Percentiles rank a stretch among this genome's conserved stretches.
Conservation (phyloP, 768 basidiomycete species). For the Trametes cinnabarina region DNA sequence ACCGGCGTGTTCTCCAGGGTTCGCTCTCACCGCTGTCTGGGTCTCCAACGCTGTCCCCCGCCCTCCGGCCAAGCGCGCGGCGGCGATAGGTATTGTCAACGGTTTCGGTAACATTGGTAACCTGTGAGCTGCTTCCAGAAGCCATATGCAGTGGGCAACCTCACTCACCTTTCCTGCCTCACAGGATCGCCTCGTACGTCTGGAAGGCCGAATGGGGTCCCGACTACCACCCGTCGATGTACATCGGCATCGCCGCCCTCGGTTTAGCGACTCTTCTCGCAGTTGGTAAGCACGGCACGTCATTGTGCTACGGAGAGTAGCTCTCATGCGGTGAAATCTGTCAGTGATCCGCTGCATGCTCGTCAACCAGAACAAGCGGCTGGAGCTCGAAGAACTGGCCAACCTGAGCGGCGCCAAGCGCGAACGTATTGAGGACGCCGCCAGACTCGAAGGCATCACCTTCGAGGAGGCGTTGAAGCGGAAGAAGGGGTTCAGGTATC, state of each 20-base stretch:
- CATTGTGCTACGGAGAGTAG: neutral
- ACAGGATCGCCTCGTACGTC: constrained; percentile 57
- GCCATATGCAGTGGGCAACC: too few species aligned
- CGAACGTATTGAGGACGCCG: constrained; percentile 55
- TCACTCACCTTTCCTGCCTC: too few species aligned
- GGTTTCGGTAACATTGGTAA: constrained; percentile 59
- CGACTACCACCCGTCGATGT: constrained; percentile 60
- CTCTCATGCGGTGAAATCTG: neutral
- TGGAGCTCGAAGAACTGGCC: constrained; percentile 48
- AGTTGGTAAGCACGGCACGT: constrained; percentile 29
- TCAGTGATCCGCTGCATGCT: constrained; percentile 46
- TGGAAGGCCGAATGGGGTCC: constrained; percentile 66
- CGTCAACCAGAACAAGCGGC: constrained; percentile 47
- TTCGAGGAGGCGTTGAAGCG: constrained; percentile 58
- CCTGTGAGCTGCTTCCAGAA: constrained; percentile 36
- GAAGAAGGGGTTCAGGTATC: constrained; percentile 57
- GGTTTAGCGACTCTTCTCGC: constrained; percentile 32
- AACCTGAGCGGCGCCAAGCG: constrained; percentile 45
- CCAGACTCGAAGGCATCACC: constrained; percentile 55
- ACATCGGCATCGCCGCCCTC: constrained; percentile 42
- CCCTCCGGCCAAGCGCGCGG: constrained; percentile 55
- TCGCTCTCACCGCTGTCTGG: constrained; percentile 54
- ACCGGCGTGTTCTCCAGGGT: too few species aligned
- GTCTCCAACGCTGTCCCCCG: constrained; percentile 59
- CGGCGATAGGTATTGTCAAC: constrained; percentile 62